These are phyloP conservation scores for Phaeosphaeria sp. DNA, from an alignment of 2,329 filamentous ascomycete species.

Conservation along the genomic window DNA sequence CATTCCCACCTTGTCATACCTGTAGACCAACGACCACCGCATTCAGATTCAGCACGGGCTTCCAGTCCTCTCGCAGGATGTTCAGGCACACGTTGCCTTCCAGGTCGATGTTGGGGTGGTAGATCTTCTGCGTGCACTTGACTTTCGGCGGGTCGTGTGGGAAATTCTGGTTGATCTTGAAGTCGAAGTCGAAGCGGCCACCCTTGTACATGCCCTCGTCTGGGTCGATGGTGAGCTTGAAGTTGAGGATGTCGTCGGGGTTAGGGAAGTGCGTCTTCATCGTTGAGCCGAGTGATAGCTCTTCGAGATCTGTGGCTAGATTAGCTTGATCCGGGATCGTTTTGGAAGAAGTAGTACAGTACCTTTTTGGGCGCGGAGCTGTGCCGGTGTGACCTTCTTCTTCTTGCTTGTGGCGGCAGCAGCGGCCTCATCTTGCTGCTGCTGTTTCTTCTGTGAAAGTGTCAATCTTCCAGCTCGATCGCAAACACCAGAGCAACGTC, in stretches of 20 bases:
- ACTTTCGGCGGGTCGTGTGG: constrained; percentile 98
- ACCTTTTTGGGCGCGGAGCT: constrained; percentile 97
- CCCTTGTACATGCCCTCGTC: constrained; percentile 90
- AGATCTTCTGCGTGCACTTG: constrained; percentile 96
- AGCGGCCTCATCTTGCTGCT: constrained; percentile 89
- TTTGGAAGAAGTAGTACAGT: constrained; percentile 14
- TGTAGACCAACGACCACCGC: constrained; percentile 94
- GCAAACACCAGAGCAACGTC: neutral
- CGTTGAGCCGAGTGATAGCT: constrained; percentile 77
- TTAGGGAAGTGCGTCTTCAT: constrained; percentile 85
- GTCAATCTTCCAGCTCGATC: constrained; percentile 28
- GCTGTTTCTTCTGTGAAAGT: constrained; percentile 77
- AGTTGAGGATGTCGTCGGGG: constrained; percentile 85
- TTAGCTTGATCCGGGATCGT: constrained; percentile 10
- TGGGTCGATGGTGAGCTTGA: constrained; percentile 79
- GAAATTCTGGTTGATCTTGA: constrained; percentile 92
- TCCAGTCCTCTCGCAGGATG: constrained; percentile 98
- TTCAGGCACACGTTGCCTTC: constrained; percentile 98
- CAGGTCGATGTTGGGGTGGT: constrained; percentile 97
- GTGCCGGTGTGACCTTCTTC: constrained; percentile 98
- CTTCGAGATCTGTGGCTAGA: constrained; percentile 71
- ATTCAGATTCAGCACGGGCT: constrained; percentile 95
- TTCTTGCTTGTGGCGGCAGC: constrained; percentile 82
- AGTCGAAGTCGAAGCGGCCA: constrained; percentile 87
- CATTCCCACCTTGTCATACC: constrained; percentile 53